Percentiles rank a stretch among this genome's conserved stretches.
Evolutionary conservation across 2,329 filamentous ascomycete genomes (phyloP).

Genomic region (Knufia fluminis): DNA sequence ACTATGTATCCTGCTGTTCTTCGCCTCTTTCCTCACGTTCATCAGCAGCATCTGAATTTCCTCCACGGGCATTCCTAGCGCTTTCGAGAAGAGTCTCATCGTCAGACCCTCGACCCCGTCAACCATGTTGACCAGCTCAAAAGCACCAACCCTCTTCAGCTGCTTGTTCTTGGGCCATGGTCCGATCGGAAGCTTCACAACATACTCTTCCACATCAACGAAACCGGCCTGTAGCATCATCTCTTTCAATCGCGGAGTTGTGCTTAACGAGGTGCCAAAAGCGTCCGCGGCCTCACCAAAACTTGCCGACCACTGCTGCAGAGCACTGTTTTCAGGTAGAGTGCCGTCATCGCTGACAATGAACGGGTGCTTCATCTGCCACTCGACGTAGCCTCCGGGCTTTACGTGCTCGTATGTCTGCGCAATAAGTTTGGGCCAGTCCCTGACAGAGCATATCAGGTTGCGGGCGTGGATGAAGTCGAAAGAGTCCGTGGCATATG

Average conservation of each 20-base stretch:
- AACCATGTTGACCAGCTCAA: slow-evolving; percentile 12
- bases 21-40: background rate
- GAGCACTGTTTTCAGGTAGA: slow-evolving; percentile 27
- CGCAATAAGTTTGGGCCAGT: slow-evolving; percentile 6
- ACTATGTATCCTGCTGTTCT: background rate
- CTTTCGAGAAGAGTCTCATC: slow-evolving; percentile 21
- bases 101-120: slow-evolving; percentile 21
- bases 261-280: slow-evolving; percentile 13
- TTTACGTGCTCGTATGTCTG: slow-evolving; percentile 16
- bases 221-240: slow-evolving; percentile 21
- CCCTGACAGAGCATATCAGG: slow-evolving; percentile 5
- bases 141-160: slow-evolving; percentile 21
- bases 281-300: slow-evolving; percentile 24
- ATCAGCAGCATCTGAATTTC: slow-evolving; percentile 21
- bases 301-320: slow-evolving; percentile 21
- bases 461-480: slow-evolving; percentile 25
- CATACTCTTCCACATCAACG: slow-evolving; percentile 17
- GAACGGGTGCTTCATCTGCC: slow-evolving; percentile 26
- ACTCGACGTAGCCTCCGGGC: slow-evolving; percentile 37
- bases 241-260: background rate
- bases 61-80: slow-evolving; percentile 20
- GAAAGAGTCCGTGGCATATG: slow-evolving; percentile 24
- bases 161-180: slow-evolving; percentile 24
- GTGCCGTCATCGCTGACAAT: slow-evolving; percentile 30
- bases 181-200: slow-evolving; percentile 22